Evolutionary conservation across 495 filamentous ascomycete genomes (phyloP).

Genomic region (Hyaloscypha bicolor): DNA sequence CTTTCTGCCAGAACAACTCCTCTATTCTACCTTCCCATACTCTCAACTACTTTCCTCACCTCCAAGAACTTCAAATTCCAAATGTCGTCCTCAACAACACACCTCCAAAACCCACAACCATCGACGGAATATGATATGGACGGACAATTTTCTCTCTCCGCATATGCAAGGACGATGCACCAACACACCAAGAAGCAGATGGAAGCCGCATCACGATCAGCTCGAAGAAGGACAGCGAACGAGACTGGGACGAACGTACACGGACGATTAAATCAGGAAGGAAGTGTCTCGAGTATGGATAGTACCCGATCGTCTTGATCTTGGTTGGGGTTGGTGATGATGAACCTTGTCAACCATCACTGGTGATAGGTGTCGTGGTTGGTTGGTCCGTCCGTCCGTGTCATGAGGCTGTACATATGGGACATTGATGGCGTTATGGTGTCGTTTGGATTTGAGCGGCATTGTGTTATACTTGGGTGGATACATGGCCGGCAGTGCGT

Average conservation of each 20-base stretch:
- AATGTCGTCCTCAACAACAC: not conserved
- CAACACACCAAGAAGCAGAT: constrained; percentile 34
- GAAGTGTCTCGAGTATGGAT: constrained; percentile 21
- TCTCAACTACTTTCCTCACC: not conserved
- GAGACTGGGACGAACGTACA: not conserved
- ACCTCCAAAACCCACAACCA: too few relatives aligned
- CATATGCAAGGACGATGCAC: constrained; percentile 28
- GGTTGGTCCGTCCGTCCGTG: not conserved
- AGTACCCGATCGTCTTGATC: not conserved
- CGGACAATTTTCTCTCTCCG: constrained; percentile 6
- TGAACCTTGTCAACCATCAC: not conserved
- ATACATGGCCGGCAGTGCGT: not conserved
- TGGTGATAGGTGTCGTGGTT: not conserved
- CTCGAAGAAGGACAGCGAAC: constrained; percentile 15
- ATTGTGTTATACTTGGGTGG: not conserved
- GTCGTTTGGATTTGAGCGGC: not conserved
- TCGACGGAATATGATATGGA: too few relatives aligned
- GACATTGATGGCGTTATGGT: not conserved
- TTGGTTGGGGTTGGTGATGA: too few relatives aligned
- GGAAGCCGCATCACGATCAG: constrained; percentile 26
- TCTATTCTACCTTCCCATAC: not conserved
- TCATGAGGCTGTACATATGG: not conserved
- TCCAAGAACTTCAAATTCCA: not conserved
- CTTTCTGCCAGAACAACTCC: not conserved
- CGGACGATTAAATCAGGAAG: constrained; percentile 7